Conservation (phyloP, 83 land plant species). For the Picea engelmannii region DNA sequence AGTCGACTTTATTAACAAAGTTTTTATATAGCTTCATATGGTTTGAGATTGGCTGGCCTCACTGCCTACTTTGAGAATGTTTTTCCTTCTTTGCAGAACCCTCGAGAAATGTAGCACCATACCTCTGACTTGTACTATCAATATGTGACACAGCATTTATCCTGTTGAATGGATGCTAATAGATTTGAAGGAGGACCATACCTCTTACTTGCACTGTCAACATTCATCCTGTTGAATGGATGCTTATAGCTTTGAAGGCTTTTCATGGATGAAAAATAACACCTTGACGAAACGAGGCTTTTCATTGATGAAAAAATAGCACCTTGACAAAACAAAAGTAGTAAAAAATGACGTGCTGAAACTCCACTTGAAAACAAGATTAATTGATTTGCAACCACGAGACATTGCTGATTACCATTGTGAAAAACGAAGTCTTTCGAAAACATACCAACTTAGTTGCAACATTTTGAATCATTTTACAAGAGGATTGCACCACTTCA, state of each 20-base stretch:
- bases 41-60: conserved; percentile 33
- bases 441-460: too few relatives aligned
- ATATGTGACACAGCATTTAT: conserved; percentile 70
- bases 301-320: too few relatives aligned
- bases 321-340: background rate
- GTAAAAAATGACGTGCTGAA: too few relatives aligned
- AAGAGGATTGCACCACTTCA: too few relatives aligned
- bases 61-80: conserved; percentile 66
- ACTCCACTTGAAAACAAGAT: too few relatives aligned
- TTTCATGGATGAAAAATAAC: background rate
- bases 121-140: conserved; percentile 77
- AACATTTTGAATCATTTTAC: too few relatives aligned
- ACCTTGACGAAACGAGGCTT: too few relatives aligned
- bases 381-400: too few relatives aligned
- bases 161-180: conserved; percentile 83
- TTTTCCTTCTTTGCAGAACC: conserved; percentile 38
- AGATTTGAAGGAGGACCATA: conserved; percentile 68
- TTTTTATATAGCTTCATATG: too few relatives aligned
- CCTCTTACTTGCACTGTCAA: conserved; percentile 18
- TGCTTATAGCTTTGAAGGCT: conserved; percentile 84
- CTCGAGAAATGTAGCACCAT: conserved; percentile 76
- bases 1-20: too few relatives aligned
- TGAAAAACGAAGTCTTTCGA: too few relatives aligned
- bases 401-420: too few relatives aligned
- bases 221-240: conserved; percentile 78